Evolutionary conservation across 2,329 filamentous ascomycete species (phyloP).

Genomic region (Dactylellina haptotyla): DNA sequence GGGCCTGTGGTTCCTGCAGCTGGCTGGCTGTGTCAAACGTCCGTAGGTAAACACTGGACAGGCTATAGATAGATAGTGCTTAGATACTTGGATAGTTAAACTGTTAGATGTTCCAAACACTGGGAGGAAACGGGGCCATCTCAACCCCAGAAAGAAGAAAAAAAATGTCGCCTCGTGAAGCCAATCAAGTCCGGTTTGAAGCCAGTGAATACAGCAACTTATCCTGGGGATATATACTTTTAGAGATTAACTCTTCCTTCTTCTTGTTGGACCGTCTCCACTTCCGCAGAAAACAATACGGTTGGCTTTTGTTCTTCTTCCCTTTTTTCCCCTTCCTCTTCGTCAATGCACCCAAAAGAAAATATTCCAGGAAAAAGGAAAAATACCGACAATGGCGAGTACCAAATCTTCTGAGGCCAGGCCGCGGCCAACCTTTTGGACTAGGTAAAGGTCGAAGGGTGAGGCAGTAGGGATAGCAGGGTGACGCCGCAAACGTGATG

Average conservation of each 20-base stretch:
- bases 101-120: not conserved
- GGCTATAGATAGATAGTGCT: too few relatives aligned
- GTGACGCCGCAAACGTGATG: constrained; percentile 53
- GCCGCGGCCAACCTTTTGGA: not conserved
- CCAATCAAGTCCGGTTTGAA: not conserved
- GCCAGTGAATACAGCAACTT: not conserved
- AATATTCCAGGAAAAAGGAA: too few relatives aligned
- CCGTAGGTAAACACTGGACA: too few relatives aligned
- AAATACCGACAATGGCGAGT: too few relatives aligned
- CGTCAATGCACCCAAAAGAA: too few relatives aligned
- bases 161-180: too few relatives aligned
- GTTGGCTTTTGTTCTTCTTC: too few relatives aligned
- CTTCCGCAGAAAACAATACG: too few relatives aligned
- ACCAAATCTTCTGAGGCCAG: not conserved
- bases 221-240: not conserved
- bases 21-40: not conserved
- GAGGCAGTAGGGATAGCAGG: constrained; percentile 31
- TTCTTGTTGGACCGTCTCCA: not conserved
- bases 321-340: too few relatives aligned
- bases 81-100: too few relatives aligned
- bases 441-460: constrained; percentile 1
- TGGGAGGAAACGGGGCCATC: not conserved
- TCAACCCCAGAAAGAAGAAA: not conserved
- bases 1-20: constrained; percentile 19
- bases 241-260: not conserved